Conservation (phyloP, 2,329 filamentous ascomycete species). For the Alternaria triticimaculans region DNA sequence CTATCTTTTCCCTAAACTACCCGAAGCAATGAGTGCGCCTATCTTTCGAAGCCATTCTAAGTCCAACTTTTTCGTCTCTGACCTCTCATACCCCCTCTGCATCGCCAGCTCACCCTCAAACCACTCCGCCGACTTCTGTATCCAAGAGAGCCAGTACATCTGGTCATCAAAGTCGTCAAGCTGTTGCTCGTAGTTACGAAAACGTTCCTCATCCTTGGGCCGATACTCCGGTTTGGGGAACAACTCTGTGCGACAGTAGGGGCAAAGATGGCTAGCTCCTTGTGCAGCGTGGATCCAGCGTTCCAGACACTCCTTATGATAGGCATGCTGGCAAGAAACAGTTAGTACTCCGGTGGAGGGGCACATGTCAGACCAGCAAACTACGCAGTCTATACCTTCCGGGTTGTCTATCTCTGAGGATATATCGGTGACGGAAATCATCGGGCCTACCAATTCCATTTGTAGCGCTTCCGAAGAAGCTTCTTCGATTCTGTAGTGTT, state of each 20-base stretch:
- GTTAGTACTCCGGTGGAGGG: not conserved
- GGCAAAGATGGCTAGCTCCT: not conserved
- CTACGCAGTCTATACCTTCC: not conserved
- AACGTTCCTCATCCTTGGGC: not conserved
- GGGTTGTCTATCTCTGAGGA: not conserved
- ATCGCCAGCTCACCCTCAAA: not conserved
- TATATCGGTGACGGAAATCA: not conserved
- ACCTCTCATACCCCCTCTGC: not conserved
- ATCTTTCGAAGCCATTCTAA: not conserved
- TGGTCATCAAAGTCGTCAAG: not conserved
- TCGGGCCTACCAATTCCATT: not conserved
- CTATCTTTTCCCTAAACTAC: not conserved
- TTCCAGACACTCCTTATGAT: not conserved
- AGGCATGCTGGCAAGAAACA: not conserved
- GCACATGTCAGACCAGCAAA: not conserved
- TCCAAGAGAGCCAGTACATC: not conserved
- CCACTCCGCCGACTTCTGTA: not conserved
- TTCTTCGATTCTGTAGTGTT: not conserved
- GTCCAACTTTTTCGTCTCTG: not conserved
- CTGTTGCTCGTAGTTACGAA: not conserved
- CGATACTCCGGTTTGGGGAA: not conserved
- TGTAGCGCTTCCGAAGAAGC: not conserved
- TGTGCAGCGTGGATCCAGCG: not conserved
- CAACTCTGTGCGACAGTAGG: slow-evolving; percentile 9
- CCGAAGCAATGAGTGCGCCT: not conserved